Evolutionary conservation across 257 asterid species (phyloP).

Genomic region (Nicotiana benthamiana): DNA sequence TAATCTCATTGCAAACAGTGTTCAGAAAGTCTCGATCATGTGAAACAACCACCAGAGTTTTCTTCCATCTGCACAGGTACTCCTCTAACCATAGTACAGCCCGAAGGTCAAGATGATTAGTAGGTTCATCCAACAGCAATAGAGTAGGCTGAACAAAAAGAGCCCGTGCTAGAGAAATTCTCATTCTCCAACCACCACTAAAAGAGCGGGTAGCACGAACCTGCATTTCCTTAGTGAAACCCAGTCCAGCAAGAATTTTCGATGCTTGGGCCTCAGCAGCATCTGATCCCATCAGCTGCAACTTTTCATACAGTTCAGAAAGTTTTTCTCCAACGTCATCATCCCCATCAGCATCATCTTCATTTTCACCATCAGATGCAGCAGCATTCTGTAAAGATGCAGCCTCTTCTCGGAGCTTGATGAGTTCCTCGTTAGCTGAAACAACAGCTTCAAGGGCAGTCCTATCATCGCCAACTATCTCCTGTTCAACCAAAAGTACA

Average conservation of each 20-base stretch:
- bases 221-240: conserved; percentile 65
- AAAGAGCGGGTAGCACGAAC: conserved; percentile 51
- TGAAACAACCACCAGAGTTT: conserved; percentile 62
- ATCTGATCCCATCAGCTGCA: conserved; percentile 68
- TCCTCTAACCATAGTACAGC: conserved; percentile 74
- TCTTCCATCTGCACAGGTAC: conserved; percentile 67
- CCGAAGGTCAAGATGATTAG: conserved; percentile 69
- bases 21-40: conserved; percentile 63
- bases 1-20: conserved; percentile 51
- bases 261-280: conserved; percentile 78
- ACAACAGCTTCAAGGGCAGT: conserved; percentile 24
- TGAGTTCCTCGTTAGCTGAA: conserved; percentile 61
- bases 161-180: conserved; percentile 66
- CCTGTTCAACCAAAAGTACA: conserved; percentile 27
- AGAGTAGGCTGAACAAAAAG: conserved; percentile 72
- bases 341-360: conserved; percentile 28
- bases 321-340: conserved; percentile 49
- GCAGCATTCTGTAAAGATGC: conserved; percentile 35
- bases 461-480: conserved; percentile 22
- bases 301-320: conserved; percentile 49
- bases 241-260: conserved; percentile 65
- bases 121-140: conserved; percentile 59
- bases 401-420: conserved; percentile 49
- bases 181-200: conserved; percentile 84
- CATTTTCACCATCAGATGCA: conserved; percentile 25